phyloP scores from a whole-genome alignment of 495 filamentous ascomycete species.

The Cercophora sp. region DNA sequence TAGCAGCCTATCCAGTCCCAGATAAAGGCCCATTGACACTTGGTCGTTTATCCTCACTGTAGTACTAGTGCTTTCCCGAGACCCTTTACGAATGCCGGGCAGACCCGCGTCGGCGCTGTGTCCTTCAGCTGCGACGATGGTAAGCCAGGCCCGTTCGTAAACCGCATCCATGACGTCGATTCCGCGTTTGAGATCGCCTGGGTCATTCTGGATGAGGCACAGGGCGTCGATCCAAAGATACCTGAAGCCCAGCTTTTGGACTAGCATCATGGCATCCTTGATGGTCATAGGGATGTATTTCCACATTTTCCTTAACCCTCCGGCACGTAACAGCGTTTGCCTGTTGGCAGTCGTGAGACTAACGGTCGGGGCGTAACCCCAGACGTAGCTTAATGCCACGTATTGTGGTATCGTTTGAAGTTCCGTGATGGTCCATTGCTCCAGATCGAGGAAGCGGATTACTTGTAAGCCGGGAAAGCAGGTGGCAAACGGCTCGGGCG shows the following conservation, averaged over 20 bases:
- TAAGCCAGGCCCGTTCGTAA: neutral
- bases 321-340: conserved; percentile 3
- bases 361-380: neutral
- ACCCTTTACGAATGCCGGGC: neutral
- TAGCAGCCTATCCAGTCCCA: neutral
- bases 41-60: neutral
- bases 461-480: neutral
- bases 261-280: conserved; percentile 21
- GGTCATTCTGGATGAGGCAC: neutral
- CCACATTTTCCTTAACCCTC: neutral
- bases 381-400: neutral
- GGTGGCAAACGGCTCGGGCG: neutral
- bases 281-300: conserved; percentile 16
- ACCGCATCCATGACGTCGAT: neutral
- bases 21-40: neutral
- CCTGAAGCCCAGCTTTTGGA: neutral
- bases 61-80: neutral
- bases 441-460: neutral
- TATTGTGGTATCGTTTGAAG: neutral
- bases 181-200: neutral
- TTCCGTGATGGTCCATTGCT: neutral
- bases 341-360: neutral
- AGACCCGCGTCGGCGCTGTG: neutral
- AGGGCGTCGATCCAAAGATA: conserved; percentile 22
- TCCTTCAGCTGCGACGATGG: neutral